These are phyloP conservation scores for Furcasterigmium sp. DNA, from an alignment of 2,329 filamentous ascomycete genomes.

Conservation along the genomic window DNA sequence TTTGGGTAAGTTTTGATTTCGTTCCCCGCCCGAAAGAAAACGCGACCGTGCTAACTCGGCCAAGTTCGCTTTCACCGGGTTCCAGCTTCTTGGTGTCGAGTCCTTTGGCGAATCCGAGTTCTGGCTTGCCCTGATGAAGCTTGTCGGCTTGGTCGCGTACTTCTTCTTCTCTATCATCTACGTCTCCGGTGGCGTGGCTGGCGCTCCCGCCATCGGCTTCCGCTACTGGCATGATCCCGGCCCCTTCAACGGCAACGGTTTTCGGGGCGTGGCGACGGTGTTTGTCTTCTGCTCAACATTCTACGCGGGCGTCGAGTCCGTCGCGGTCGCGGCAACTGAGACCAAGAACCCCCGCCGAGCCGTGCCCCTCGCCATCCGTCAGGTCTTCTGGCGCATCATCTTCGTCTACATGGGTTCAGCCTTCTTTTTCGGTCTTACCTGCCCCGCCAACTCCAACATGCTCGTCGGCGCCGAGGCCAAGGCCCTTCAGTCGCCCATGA, in stretches of 20 bases:
- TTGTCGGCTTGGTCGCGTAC: conserved; percentile 64
- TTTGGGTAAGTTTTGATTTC: conserved; percentile 48
- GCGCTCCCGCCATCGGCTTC: conserved; percentile 57
- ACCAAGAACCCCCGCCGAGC: conserved; percentile 52
- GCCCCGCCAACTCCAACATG: conserved; percentile 60
- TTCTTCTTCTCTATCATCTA: conserved; percentile 67
- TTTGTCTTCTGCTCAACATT: conserved; percentile 67
- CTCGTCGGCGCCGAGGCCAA: conserved; percentile 57
- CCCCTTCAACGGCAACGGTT: conserved; percentile 61
- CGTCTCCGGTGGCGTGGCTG: conserved; percentile 56
- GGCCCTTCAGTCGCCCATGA: conserved; percentile 68
- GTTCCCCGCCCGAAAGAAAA: too few relatives aligned
- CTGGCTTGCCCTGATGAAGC: conserved; percentile 70
- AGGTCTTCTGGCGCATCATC: conserved; percentile 57
- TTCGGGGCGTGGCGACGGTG: conserved; percentile 59
- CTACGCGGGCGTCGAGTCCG: conserved; percentile 61
- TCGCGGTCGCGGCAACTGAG: conserved; percentile 59
- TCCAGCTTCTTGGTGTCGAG: conserved; percentile 68
- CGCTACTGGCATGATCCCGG: conserved; percentile 68
- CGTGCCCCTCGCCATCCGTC: conserved; percentile 53
- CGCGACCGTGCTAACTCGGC: not conserved
- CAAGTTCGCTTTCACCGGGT: conserved; percentile 52
- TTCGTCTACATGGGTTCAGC: conserved; percentile 65
- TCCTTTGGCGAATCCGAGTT: conserved; percentile 78
- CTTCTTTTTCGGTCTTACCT: conserved; percentile 71